Evolutionary conservation across 148 eudicot species (phyloP).

Genomic region (Suaeda aralocaspica): DNA sequence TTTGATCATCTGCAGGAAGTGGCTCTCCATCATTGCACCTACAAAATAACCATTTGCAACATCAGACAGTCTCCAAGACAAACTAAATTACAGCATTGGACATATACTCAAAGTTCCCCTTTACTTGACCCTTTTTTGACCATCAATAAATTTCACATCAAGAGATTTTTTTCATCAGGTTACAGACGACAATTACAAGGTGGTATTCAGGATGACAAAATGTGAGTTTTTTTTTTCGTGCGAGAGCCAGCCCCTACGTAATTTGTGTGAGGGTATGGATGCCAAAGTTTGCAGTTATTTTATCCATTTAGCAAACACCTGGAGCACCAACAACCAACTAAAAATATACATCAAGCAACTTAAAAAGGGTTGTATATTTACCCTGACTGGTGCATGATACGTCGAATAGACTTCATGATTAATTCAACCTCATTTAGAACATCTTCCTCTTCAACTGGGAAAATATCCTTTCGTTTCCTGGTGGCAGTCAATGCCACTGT

Average conservation of each 20-base stretch:
- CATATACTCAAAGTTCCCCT: background rate
- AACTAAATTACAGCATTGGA: background rate
- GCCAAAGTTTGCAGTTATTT: too few relatives aligned
- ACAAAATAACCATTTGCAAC: constrained; percentile 22
- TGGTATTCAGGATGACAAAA: too few relatives aligned
- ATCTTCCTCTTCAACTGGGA: constrained; percentile 76
- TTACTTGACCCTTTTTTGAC: background rate
- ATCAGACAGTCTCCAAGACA: constrained; percentile 8
- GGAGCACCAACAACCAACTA: background rate
- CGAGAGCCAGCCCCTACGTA: too few relatives aligned
- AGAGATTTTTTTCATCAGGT: too few relatives aligned
- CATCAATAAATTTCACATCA: background rate
- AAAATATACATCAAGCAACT: background rate
- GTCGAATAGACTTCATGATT: constrained; percentile 58
- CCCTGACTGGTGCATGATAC: constrained; percentile 73
- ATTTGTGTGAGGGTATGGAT: background rate
- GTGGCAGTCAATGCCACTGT: constrained; percentile 47
- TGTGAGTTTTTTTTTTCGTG: too few relatives aligned
- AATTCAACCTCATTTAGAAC: constrained; percentile 57
- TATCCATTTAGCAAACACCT: too few relatives aligned
- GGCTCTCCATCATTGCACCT: constrained; percentile 91
- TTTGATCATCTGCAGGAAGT: constrained; percentile 68
- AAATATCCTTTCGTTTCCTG: constrained; percentile 54
- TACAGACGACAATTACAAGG: too few relatives aligned
- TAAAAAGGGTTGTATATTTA: constrained; percentile 25